These are phyloP conservation scores for Ophiobolus disseminans DNA, from an alignment of 2,329 filamentous ascomycete genomes.

Conservation along the genomic window DNA sequence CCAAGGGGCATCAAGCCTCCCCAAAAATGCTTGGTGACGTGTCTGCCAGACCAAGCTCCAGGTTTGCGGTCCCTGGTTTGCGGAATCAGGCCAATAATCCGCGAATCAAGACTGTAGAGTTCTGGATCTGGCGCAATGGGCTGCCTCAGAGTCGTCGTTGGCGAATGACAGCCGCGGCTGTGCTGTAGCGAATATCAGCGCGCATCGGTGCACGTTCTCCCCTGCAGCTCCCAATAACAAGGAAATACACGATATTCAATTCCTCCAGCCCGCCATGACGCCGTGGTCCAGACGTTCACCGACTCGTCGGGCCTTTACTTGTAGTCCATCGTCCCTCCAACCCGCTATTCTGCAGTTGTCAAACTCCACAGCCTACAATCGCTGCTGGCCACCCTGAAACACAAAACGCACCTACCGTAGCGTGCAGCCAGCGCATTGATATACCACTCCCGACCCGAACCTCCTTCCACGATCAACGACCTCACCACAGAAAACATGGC, in stretches of 20 bases:
- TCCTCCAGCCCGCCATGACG: slow-evolving; percentile 27
- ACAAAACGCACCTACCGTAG: slow-evolving; percentile 1
- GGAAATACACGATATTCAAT: slow-evolving; percentile 19
- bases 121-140: not conserved
- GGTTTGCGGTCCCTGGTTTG: not conserved
- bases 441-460: slow-evolving; percentile 8
- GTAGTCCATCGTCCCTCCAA: not conserved
- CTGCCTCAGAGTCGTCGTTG: slow-evolving; percentile 9
- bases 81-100: not conserved
- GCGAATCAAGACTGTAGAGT: slow-evolving; percentile 1
- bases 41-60: slow-evolving; percentile 15
- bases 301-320: slow-evolving; percentile 10
- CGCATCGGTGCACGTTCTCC: slow-evolving; percentile 11
- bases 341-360: slow-evolving; percentile 4
- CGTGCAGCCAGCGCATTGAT: slow-evolving; percentile 10
- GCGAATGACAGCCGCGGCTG: slow-evolving; percentile 15
- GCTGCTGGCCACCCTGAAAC: slow-evolving; percentile 23
- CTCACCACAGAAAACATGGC: slow-evolving; percentile 20
- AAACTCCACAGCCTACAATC: slow-evolving; percentile 8
- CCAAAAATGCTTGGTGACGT: slow-evolving; percentile 39
- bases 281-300: slow-evolving; percentile 11
- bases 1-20: slow-evolving; percentile 36
- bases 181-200: slow-evolving; percentile 4
- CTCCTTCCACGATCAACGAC: slow-evolving; percentile 1
- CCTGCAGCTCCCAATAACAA: slow-evolving; percentile 28